Conservation (phyloP, 164 flowering plant species). For the Cinnamomum micranthum region DNA sequence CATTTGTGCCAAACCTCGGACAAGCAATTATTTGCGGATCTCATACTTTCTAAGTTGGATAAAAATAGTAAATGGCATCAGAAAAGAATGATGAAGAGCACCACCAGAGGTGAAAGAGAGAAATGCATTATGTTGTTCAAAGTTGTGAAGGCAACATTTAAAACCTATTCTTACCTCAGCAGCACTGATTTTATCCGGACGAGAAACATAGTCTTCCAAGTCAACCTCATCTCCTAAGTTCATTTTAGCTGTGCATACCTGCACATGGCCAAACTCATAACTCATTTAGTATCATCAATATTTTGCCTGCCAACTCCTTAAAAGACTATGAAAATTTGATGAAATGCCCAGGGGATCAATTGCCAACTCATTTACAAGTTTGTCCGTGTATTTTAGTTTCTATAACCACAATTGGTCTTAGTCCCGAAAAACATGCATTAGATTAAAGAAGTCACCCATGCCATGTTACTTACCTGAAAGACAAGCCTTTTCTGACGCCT, state of each 20-base stretch:
- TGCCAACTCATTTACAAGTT: too few species aligned
- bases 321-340: too few species aligned
- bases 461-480: conserved; percentile 56
- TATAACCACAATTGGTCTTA: too few species aligned
- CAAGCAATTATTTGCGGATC: not conserved
- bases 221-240: conserved; percentile 96
- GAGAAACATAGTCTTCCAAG: conserved; percentile 95
- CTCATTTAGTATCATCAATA: too few species aligned
- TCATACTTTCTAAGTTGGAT: too few species aligned
- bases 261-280: conserved; percentile 5
- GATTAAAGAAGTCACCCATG: not conserved
- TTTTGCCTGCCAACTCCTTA: too few species aligned
- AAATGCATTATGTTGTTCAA: not conserved
- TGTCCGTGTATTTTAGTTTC: too few species aligned
- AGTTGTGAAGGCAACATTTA: not conserved
- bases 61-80: too few species aligned
- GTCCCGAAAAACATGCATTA: not conserved
- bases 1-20: too few species aligned
- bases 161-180: conserved; percentile 64
- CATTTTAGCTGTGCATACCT: conserved; percentile 99
- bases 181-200: conserved; percentile 98
- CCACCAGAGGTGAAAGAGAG: not conserved
- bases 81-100: not conserved
- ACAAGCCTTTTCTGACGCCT: conserved; percentile 96
- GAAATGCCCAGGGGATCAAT: too few species aligned